These are phyloP conservation scores for Claviceps sp. DNA, from an alignment of 2,329 filamentous ascomycete species.

Conservation along the genomic window DNA sequence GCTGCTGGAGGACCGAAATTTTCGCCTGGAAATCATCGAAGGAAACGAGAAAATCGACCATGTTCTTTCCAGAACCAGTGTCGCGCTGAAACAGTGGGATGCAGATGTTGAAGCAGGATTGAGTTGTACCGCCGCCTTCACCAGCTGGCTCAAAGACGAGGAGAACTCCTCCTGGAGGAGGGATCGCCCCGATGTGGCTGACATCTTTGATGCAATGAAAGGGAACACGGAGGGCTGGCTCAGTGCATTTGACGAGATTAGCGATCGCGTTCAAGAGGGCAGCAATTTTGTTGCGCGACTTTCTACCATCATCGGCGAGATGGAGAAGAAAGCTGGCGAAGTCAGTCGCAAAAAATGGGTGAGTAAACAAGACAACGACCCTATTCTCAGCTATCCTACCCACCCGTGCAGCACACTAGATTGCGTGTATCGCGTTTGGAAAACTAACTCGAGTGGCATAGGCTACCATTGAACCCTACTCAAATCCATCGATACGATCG, in stretches of 20 bases:
- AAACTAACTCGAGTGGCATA: neutral
- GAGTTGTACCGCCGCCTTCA: conserved; percentile 62
- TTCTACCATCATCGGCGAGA: conserved; percentile 66
- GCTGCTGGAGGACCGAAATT: conserved; percentile 75
- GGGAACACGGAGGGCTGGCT: conserved; percentile 88
- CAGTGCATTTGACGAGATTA: conserved; percentile 63
- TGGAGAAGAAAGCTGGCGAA: conserved; percentile 72
- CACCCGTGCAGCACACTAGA: too few species aligned
- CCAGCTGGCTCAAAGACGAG: conserved; percentile 58
- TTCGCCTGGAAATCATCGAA: conserved; percentile 67
- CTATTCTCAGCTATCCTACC: neutral
- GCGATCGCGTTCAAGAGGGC: conserved; percentile 57
- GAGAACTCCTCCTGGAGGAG: conserved; percentile 45
- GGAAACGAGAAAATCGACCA: conserved; percentile 88
- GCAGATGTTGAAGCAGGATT: conserved; percentile 70
- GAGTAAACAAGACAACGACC: conserved; percentile 19
- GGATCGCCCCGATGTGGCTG: conserved; percentile 48
- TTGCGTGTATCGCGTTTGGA: too few species aligned
- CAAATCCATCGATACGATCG: conserved; percentile 5
- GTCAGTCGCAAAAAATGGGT: conserved; percentile 69
- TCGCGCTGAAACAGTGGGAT: conserved; percentile 61
- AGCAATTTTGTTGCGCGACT: conserved; percentile 59
- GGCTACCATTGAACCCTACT: conserved; percentile 12
- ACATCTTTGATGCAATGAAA: conserved; percentile 81
- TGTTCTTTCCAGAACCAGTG: conserved; percentile 67